Conservation (phyloP, 169 alveolate genomes). For the Babesia microti region DNA sequence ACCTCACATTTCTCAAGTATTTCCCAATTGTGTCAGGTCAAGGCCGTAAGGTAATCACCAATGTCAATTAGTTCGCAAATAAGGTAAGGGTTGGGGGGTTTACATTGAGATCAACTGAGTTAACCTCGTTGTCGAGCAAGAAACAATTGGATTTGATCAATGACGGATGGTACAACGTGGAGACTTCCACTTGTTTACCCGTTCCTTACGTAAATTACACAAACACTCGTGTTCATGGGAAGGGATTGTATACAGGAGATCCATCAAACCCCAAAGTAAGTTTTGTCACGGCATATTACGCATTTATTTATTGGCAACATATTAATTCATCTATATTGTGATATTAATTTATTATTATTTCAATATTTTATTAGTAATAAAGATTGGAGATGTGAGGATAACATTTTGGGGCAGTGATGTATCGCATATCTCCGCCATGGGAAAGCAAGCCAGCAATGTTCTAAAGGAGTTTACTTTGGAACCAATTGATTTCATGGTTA, state of each 20-base stretch:
- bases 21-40: slow-evolving; percentile 40
- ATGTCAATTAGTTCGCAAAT: slow-evolving; percentile 28
- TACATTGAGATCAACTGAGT: slow-evolving; percentile 14
- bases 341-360: neutral
- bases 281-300: too few species aligned
- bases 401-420: slow-evolving; percentile 40
- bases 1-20: slow-evolving; percentile 49
- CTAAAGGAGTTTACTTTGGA: slow-evolving; percentile 14
- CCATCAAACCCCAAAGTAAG: slow-evolving; percentile 60
- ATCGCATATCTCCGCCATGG: slow-evolving; percentile 23
- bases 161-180: slow-evolving; percentile 52
- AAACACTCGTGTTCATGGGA: slow-evolving; percentile 53
- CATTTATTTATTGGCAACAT: too few species aligned
- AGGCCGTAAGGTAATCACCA: too few species aligned
- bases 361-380: neutral
- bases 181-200: slow-evolving; percentile 44
- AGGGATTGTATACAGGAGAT: slow-evolving; percentile 62
- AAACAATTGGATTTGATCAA: slow-evolving; percentile 48
- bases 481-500: slow-evolving; percentile 28
- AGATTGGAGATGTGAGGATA: slow-evolving; percentile 40
- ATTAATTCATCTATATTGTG: too few species aligned
- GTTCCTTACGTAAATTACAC: slow-evolving; percentile 43
- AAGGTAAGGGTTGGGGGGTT: slow-evolving; percentile 37
- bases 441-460: slow-evolving; percentile 20
- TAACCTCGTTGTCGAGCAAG: slow-evolving; percentile 15